Evolutionary conservation across 2,329 filamentous ascomycete genomes (phyloP), one percentile per base, ranked within the genome.

Genomic region (Cordyceps cateniannulata): DNA sequence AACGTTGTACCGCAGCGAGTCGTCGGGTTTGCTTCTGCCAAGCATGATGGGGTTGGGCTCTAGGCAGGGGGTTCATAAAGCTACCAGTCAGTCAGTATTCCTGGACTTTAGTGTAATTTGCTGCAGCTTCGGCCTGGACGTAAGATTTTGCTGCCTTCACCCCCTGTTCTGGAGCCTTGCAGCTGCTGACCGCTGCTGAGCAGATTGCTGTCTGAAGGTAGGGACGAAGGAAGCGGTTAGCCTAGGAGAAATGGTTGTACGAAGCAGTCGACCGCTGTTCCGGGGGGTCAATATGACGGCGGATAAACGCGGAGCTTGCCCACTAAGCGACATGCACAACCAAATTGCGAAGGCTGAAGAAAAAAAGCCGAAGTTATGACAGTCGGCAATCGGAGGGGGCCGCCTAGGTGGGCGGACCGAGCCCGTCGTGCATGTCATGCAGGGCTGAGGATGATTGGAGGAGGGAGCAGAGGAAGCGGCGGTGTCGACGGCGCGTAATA

Each of bases 321-420:
- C 14, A n/a, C 16, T n/a, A n/a, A 42, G 38, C 38, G 38, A n/a
- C 18, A 16, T 42, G 7, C 8, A 3, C 32, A 9, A n/a, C 14
- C 6, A 51, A 35, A 4, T 12, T 8, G 14, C 12, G 18, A 45
- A 9, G 20, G 40, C 38, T 3, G 24, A 10, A 56, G n/a, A 22
- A 24, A 32, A 44, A 42, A 29, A 47, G 24, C 32, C 24, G 24
- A 20, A 22, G 45, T n/a, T 32, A 18, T 25, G 18, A 18, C 14
- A 42, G 54, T 51, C 56, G 56, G 47, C 47, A 59, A 51, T 59
- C 56, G 56, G 56, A 58, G 35, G 14, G n/a, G 44, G 25, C 55
- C 4, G 48, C 35, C 35, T 44, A 49, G 35, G 45, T 58, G 44
- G 47, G 35, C 56, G 56, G 47, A 51, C 32, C 20, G 45, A 59